Base-by-base conservation (phyloP, 2,329 filamentous ascomycete genomes). In the Scedosporium minutisporum region DNA sequence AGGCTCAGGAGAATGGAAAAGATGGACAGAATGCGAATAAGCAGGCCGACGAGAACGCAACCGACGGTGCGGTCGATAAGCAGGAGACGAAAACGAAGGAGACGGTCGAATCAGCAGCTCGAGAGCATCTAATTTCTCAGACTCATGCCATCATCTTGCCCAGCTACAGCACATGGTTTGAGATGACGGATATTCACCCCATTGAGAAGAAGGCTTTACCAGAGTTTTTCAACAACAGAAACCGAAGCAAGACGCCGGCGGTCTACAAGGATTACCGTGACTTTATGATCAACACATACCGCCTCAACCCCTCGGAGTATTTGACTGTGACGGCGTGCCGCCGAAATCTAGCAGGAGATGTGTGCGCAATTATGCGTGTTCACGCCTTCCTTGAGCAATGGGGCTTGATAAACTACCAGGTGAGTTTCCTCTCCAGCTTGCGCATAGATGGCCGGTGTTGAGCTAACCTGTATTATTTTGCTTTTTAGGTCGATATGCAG, bases 251-350 rank as follows among this genome's bases (percentile, higher is more conserved):
- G 79, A 99, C 95, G 0, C 89, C 92, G 1, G 88, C 92, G 58
- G 91, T 97, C 23, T 99, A 99, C 80, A 97, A 97, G 77, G 95
- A 99, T 73, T 99, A 99, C 76, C 88, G 95, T 68, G 95, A 99
- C 72, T 99, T 99, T 73, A 99, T 99, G 95, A 92, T 99, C 78
- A 99, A 99, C 78, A 97, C 95, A 14, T 99, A 99, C 76, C 88
- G 95, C 44, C 80, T 99, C 63, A 99, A 97, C 72, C 95, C 95
- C 4, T 84, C 92, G 62, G 95, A 99, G 75, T 99, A 99, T 71
- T 82, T 99, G 62, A 99, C 95, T 4, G 93, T 99, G 62, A 99
- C 95, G 10, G 95, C 95, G 60, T 99, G 95, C 73, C 85, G 95
- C 66, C 86, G 95, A 68, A 99, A 99, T 74, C 77, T 99, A 71